These are phyloP conservation scores for Ballota nigra DNA, from an alignment of 257 asterid genomes.

Conservation along the genomic window DNA sequence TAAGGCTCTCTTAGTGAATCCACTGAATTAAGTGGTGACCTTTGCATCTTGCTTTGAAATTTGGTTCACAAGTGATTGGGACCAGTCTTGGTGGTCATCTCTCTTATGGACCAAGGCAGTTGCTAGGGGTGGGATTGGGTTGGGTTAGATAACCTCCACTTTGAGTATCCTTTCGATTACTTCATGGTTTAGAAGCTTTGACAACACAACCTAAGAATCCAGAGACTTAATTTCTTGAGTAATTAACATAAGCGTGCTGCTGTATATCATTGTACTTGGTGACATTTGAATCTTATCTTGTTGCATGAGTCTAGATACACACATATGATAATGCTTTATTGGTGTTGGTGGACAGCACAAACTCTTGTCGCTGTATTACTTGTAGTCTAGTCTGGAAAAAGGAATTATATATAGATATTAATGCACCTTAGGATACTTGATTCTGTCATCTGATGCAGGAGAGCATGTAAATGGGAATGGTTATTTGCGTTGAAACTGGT, in stretches of 20 bases:
- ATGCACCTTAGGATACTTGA: background rate
- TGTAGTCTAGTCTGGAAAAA: conserved; percentile 3
- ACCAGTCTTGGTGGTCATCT: background rate
- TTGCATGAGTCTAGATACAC: conserved; percentile 2
- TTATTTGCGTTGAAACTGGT: conserved; percentile 15
- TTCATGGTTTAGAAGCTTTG: background rate
- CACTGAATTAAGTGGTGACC: background rate
- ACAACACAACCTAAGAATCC: background rate
- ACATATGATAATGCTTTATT: background rate
- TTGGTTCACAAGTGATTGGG: background rate
- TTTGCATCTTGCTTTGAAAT: background rate
- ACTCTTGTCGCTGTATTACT: background rate
- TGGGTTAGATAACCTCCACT: background rate
- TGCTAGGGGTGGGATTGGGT: too few relatives aligned
- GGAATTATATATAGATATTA: background rate
- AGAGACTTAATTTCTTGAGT: background rate
- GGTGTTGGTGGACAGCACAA: background rate
- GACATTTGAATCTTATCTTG: conserved; percentile 9
- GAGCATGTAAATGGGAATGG: background rate
- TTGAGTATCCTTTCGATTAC: background rate
- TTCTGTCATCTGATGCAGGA: background rate
- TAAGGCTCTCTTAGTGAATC: background rate
- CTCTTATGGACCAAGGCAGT: too few relatives aligned
- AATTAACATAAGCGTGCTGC: background rate
- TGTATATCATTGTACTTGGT: conserved; percentile 9